phyloP scores from a whole-genome alignment of 768 basidiomycete genomes.

The Xerocomellus dryophilus region DNA sequence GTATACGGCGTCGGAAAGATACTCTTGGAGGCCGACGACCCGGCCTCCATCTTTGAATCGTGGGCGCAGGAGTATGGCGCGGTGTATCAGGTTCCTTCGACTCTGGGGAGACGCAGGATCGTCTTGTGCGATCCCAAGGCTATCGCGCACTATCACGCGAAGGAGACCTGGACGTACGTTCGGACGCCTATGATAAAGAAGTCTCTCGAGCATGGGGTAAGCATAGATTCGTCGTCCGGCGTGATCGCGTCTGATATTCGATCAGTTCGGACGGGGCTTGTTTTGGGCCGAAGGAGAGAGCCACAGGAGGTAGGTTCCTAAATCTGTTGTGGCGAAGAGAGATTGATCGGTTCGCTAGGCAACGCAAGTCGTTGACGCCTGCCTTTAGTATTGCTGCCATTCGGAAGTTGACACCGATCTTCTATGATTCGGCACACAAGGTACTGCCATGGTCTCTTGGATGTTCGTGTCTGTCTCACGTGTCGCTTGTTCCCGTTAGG shows the following conservation, averaged over 20 bases:
- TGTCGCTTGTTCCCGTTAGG: slow-evolving; percentile 13
- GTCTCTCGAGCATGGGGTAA: no score
- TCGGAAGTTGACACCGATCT: not conserved
- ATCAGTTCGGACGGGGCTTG: slow-evolving; percentile 27
- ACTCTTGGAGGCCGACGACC: not conserved
- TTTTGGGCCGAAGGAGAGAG: slow-evolving; percentile 8
- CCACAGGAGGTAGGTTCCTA: not conserved
- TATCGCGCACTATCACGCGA: slow-evolving; percentile 4
- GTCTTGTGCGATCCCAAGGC: slow-evolving; percentile 40
- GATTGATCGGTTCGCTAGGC: not conserved
- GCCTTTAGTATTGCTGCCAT: not conserved
- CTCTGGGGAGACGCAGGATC: slow-evolving; percentile 2
- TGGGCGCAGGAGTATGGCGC: slow-evolving; percentile 19
- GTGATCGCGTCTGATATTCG: no score
- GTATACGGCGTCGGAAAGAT: slow-evolving; percentile 12
- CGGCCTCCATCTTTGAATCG: slow-evolving; percentile 10
- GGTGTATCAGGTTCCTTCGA: slow-evolving; percentile 7
- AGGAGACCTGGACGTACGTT: slow-evolving; percentile 34
- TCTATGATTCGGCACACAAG: slow-evolving; percentile 20
- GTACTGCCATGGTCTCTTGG: not conserved
- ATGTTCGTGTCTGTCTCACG: not conserved
- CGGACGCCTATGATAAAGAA: slow-evolving; percentile 31
- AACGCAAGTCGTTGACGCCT: not conserved
- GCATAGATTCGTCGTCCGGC: no score
- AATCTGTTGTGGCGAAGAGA: slow-evolving; percentile 14